phyloP scores from a whole-genome alignment of 176 grass and related monocot genomes.

The Carex parvula region DNA sequence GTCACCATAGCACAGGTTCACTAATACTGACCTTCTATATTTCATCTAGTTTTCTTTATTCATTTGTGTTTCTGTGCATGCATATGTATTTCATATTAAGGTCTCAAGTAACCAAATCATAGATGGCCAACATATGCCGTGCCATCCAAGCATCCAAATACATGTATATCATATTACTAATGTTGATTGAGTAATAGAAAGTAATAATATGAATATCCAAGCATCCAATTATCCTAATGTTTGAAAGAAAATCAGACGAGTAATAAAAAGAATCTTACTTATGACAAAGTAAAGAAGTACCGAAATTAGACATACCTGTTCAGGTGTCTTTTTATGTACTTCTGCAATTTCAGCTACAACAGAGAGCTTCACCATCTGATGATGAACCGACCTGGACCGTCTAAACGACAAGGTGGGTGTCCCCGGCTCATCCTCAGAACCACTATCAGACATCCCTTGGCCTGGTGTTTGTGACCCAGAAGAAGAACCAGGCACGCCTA shows the following conservation, averaged over 20 bases:
- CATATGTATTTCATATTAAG: background rate
- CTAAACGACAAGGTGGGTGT: conserved; percentile 43
- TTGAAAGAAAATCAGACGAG: background rate
- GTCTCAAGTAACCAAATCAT: background rate
- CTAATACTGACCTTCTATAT: background rate
- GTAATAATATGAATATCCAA: too few species aligned
- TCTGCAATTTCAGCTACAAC: conserved; percentile 38
- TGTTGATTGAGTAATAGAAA: background rate
- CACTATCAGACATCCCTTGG: conserved; percentile 40
- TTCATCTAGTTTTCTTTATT: background rate
- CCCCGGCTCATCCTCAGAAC: conserved; percentile 44
- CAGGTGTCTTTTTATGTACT: conserved; percentile 38
- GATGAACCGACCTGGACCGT: conserved; percentile 42
- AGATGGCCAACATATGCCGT: background rate
- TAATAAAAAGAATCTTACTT: background rate
- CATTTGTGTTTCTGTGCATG: background rate
- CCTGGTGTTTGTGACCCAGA: conserved; percentile 22
- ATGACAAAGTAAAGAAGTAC: conserved; percentile 3
- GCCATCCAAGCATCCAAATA: background rate
- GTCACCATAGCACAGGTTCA: background rate
- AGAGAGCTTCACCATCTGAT: conserved; percentile 44
- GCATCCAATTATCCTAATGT: background rate
- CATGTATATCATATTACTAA: background rate
- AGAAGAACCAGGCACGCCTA: conserved; percentile 35
- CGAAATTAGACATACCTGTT: conserved; percentile 29